Evolutionary conservation across 164 flowering plant genomes (phyloP), one percentile per base, ranked within the genome.

Genomic region (Aristolochia californica): DNA sequence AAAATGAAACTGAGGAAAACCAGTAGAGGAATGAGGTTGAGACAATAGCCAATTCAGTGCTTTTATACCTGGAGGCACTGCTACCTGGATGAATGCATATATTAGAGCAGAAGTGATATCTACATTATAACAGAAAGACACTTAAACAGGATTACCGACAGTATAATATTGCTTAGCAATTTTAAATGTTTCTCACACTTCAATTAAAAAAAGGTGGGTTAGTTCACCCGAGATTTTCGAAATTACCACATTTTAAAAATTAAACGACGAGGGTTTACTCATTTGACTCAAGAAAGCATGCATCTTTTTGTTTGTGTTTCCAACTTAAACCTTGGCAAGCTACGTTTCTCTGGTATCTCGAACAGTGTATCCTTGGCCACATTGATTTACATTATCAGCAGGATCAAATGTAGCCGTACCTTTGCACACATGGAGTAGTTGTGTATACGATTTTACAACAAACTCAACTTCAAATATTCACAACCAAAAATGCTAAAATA

Each of bases 1-100:
- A 47, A 88, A 68, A 69, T 78, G 83, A 72, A 93, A 83, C 57
- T 75, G 75, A 59, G 97, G 97, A 74, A 75, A 83, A 50, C 80
- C 83, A 18, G 34, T 72, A 1, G 72, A 75, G 16, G 80, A 68
- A 65, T 74, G 73, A 14, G 85, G 80, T 70, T 83, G 97, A 59
- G 68, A 69, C 65, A 83, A 80, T 24, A 64, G 45, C 91, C 88
- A 93, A 56, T 68, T 61, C 62, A 85, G 71, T 43, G 91, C 84
- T 64, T 84, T 93, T 28, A 88, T 66, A 67, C 87, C 74, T 0
- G 97, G 83, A 24, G 97, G 91, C 56, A 85, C 94, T 44, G 82
- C 82, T 68, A 93, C 83, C 98, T 93, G 67, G 58, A 68, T 23
- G 9, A 13, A 48, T 10, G 38, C 43, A 24, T 15, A 2, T 4